Base-by-base conservation (phyloP, 352 stramenopile species). In the Globisporangium rhizosaccharum region DNA sequence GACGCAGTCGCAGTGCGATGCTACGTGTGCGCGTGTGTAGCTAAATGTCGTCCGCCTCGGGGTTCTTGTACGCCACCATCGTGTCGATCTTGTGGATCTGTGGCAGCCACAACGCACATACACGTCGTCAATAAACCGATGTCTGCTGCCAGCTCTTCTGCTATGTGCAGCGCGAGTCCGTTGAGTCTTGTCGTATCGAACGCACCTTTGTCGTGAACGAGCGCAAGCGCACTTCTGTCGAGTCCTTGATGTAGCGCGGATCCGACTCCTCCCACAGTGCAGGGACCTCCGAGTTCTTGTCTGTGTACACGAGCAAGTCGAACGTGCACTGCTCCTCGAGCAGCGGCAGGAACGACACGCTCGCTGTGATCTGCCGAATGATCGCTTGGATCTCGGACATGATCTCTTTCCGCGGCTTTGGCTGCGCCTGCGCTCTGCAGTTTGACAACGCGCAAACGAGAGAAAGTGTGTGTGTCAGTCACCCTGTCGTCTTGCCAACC, bases 321-420 rank as follows among this genome's bases (percentile, higher is more conserved):
- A 99, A 99, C 3, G 92, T 96, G 66, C 97, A 99, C 23, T 96
- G 92, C 69, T 99, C 97, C 52, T 98, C 90, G 18, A 99, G 80
- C 1, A 99, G 76, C 47, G 97, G 97, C 37, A 99, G 73, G 72
- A 99, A 99, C 9, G 97, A 99, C n/a, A 99, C 95, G 53, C 82
- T 96, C 12, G 96, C 96, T 23, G 97, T 99, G 70, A 99, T 99
- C 82, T 99, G 97, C 25, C 97, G 92, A 70, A 99, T 99, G 63
- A 99, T 99, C 9, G 97, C 95, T 73, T 99, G 96, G 58, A 99
- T 99, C 68, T 99, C 97, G 28, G 91, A 81, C 78, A 97, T 97
- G 71, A 99, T 98, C 59, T 98, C 92, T 63, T 97, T 97, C 42
- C 85, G 68, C 7, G 85, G 65, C 63, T 97, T 97, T 17, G 64